Conservation (phyloP, 148 eudicot species). For the Dysphania ambrosioides region DNA sequence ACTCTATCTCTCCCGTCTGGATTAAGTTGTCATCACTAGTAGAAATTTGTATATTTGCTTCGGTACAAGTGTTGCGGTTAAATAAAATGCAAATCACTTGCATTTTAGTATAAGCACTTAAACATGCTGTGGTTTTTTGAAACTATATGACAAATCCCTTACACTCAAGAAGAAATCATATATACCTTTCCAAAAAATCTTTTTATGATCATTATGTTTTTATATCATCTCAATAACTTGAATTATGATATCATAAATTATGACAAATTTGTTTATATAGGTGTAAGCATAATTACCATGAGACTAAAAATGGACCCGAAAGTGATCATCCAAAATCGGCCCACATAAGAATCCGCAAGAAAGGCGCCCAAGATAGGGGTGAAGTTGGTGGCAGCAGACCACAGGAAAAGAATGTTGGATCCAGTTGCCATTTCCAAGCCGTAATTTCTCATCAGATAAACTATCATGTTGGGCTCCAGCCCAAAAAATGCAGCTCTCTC, state of each 20-base stretch:
- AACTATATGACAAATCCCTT: too few relatives aligned
- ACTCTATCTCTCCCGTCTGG: neutral
- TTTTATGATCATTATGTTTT: too few relatives aligned
- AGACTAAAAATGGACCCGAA: constrained; percentile 47
- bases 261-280: too few relatives aligned
- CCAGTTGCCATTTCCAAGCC: constrained; percentile 45
- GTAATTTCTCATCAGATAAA: constrained; percentile 48
- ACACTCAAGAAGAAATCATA: too few relatives aligned
- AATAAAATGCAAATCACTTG: too few relatives aligned
- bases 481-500: constrained; percentile 58
- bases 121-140: too few relatives aligned
- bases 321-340: constrained; percentile 47
- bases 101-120: too few relatives aligned
- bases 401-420: constrained; percentile 43
- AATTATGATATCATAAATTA: too few relatives aligned
- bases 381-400: constrained; percentile 50
- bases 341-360: constrained; percentile 50
- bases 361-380: constrained; percentile 44
- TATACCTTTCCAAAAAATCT: too few relatives aligned
- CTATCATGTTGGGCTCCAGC: constrained; percentile 53
- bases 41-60: too few relatives aligned
- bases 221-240: too few relatives aligned
- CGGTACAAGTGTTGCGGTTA: too few relatives aligned
- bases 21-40: neutral
- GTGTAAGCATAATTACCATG: constrained; percentile 37